phyloP scores from a whole-genome alignment of 1,284 basidiomycete species.

The Cutaneotrichosporon sp. region DNA sequence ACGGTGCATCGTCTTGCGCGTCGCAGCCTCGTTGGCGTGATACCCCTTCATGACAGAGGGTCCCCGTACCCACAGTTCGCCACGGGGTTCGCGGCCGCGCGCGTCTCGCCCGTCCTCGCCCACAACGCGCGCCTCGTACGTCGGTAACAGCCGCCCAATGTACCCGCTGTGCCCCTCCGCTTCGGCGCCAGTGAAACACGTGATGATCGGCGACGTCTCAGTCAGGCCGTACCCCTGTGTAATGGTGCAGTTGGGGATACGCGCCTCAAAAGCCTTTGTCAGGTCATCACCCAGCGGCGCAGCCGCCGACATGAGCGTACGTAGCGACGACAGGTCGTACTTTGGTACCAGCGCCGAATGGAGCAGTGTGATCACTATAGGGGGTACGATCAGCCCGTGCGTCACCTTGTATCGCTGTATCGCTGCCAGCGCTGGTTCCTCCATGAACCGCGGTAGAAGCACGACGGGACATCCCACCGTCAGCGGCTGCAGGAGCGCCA shows the following conservation, averaged over 20 bases:
- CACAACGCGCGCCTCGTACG: constrained; percentile 70
- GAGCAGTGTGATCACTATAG: constrained; percentile 60
- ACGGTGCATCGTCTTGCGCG: constrained; percentile 55
- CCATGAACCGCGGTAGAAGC: constrained; percentile 61
- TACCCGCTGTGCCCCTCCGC: constrained; percentile 53
- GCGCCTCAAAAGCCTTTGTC: constrained; percentile 27
- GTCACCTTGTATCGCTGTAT: constrained; percentile 68
- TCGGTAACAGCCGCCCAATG: constrained; percentile 69
- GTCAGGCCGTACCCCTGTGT: constrained; percentile 50
- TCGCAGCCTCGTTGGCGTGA: constrained; percentile 62
- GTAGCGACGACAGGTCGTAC: constrained; percentile 63
- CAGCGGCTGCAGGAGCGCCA: constrained; percentile 59
- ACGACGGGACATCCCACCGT: constrained; percentile 58
- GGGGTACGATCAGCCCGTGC: constrained; percentile 68
- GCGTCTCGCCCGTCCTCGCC: constrained; percentile 42
- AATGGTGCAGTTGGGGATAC: constrained; percentile 22
- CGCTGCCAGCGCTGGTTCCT: constrained; percentile 55
- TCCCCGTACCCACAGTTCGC: constrained; percentile 76
- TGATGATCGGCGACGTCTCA: constrained; percentile 49
- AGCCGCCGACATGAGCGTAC: constrained; percentile 67
- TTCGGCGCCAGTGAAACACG: constrained; percentile 29
- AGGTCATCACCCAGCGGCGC: constrained; percentile 63
- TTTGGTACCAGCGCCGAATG: constrained; percentile 57
- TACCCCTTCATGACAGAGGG: constrained; percentile 72
- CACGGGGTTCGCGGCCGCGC: constrained; percentile 55